Evolutionary conservation across 768 basidiomycete genomes (phyloP).

Genomic region (Phylloporus scabripes): DNA sequence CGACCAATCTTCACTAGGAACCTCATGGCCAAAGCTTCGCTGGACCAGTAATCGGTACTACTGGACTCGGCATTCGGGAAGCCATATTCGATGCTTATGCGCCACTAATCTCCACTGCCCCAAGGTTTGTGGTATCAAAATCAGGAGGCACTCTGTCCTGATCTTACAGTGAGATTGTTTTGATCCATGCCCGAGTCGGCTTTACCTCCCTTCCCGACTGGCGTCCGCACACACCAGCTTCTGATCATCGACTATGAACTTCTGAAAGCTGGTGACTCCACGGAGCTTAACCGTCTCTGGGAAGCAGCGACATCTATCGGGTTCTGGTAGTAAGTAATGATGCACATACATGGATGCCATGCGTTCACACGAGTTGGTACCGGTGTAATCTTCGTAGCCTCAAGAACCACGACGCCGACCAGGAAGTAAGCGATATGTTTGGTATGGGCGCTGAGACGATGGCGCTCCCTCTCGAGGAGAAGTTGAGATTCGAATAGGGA

Average conservation of each 20-base stretch:
- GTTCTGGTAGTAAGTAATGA: conserved; percentile 47
- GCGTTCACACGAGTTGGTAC: background rate
- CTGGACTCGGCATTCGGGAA: too few relatives aligned
- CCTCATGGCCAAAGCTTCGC: too few relatives aligned
- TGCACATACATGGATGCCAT: background rate
- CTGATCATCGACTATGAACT: conserved; percentile 42
- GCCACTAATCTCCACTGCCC: too few relatives aligned
- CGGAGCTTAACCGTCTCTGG: conserved; percentile 42
- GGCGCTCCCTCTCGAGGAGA: conserved; percentile 38
- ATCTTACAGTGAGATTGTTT: background rate
- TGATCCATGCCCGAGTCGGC: conserved; percentile 29
- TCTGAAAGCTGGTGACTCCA: conserved; percentile 30
- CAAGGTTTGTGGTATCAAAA: too few relatives aligned
- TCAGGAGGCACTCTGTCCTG: too few relatives aligned
- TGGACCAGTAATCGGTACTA: too few relatives aligned
- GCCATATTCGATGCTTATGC: too few relatives aligned
- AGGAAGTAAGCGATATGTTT: conserved; percentile 36
- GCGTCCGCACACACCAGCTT: conserved; percentile 40
- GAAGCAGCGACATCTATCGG: conserved; percentile 44
- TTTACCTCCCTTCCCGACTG: conserved; percentile 40
- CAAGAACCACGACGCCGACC: conserved; percentile 39
- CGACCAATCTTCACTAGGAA: too few relatives aligned
- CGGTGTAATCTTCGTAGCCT: conserved; percentile 23
- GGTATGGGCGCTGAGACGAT: conserved; percentile 39
- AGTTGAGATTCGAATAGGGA: conserved; percentile 40